Conservation (phyloP, 2,329 filamentous ascomycete species). For the Aureobasidium sp. region DNA sequence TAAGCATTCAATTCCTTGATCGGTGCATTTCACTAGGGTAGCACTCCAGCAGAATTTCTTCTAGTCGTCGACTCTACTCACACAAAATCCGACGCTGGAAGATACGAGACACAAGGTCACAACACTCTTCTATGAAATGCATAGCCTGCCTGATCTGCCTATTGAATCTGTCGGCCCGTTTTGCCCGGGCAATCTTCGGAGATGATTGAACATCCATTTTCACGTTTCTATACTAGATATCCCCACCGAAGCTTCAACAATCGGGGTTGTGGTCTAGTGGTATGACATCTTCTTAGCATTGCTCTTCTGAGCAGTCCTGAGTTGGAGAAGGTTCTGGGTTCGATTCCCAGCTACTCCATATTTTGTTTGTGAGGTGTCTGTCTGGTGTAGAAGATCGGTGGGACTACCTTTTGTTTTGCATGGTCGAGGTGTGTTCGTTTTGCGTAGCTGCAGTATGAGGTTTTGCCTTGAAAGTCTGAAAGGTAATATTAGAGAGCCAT, state of each 20-base stretch:
- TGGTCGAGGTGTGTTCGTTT: not conserved
- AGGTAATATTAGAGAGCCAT: no score
- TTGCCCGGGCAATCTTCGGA: not conserved
- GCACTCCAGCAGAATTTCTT: no score
- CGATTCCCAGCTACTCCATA: constrained; percentile 7
- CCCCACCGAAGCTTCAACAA: not conserved
- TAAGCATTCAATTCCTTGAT: no score
- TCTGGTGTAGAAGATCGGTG: not conserved
- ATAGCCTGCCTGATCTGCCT: no score
- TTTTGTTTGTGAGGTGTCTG: not conserved
- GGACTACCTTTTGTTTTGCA: not conserved
- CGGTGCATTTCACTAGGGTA: no score
- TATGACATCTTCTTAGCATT: constrained; percentile 12
- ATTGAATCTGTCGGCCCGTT: no score
- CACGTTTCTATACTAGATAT: no score
- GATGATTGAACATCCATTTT: not conserved
- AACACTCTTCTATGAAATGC: not conserved
- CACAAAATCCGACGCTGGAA: no score
- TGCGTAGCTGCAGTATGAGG: no score
- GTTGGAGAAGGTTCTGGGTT: constrained; percentile 11
- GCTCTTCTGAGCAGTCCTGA: not conserved
- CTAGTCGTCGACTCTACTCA: no score
- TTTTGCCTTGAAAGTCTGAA: no score
- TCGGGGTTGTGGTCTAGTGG: constrained; percentile 9
- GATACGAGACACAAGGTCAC: not conserved